A percentile compares a stretch with the other conserved stretches of the same genome.
phyloP scores from a whole-genome alignment of 2,329 filamentous ascomycete species.

The Trichoderma koningii region DNA sequence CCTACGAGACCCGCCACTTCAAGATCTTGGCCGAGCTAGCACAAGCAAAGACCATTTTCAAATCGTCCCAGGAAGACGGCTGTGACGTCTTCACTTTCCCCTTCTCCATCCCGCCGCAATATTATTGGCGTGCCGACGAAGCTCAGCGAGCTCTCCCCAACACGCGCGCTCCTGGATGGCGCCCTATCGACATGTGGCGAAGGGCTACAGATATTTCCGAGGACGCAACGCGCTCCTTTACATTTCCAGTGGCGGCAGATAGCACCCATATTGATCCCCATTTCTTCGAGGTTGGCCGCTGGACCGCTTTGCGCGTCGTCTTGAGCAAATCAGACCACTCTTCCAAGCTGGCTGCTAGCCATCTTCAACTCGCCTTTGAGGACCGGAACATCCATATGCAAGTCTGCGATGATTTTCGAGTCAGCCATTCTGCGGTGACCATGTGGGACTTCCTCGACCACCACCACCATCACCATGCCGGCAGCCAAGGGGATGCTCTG shows the following conservation, averaged over 20 bases:
- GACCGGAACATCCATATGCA: slow-evolving; percentile 71
- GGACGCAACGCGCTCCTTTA: slow-evolving; percentile 37
- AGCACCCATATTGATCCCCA: slow-evolving; percentile 1
- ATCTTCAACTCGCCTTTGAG: slow-evolving; percentile 57
- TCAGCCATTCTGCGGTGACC: slow-evolving; percentile 33
- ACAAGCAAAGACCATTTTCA: slow-evolving; percentile 50
- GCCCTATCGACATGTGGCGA: slow-evolving; percentile 49
- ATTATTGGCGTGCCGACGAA: slow-evolving; percentile 43
- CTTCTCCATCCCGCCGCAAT: slow-evolving; percentile 51
- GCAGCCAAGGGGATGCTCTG: slow-evolving; percentile 33
- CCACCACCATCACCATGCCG: slow-evolving; percentile 34
- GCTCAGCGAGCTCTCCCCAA: slow-evolving; percentile 39
- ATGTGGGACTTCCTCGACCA: slow-evolving; percentile 42
- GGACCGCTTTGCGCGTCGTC: slow-evolving; percentile 57
- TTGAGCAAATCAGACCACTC: slow-evolving; percentile 38
- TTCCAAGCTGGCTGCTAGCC: slow-evolving; percentile 40
- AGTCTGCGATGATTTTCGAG: slow-evolving; percentile 45
- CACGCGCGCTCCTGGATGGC: slow-evolving; percentile 42
- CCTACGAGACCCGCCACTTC: slow-evolving; percentile 37
- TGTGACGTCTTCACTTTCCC: slow-evolving; percentile 47
- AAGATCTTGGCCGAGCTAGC: slow-evolving; percentile 49
- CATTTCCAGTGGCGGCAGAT: slow-evolving; percentile 29
- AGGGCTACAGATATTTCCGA: slow-evolving; percentile 51
- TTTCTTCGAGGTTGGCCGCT: slow-evolving; percentile 53
- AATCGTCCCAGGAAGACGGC: slow-evolving; percentile 36